These are phyloP conservation scores for Tubosaeta sp. DNA, from an alignment of 768 basidiomycete species.

Conservation along the genomic window DNA sequence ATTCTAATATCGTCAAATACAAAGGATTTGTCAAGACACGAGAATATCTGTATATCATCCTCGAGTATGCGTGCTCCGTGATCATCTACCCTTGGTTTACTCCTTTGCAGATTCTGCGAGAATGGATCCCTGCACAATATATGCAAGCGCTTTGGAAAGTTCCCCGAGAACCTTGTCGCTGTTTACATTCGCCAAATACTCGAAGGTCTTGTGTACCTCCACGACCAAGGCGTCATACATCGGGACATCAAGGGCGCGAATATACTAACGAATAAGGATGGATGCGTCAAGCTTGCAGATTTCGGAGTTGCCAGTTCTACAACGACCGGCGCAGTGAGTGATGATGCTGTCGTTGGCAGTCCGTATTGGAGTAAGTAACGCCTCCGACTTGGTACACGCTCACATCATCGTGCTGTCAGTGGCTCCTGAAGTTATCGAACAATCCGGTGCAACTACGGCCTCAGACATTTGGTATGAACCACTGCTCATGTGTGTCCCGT, in stretches of 20 bases:
- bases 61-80: conserved; percentile 59
- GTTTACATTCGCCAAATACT: conserved; percentile 97
- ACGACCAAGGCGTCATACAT: conserved; percentile 99
- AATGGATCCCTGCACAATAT: conserved; percentile 96
- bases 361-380: conserved; percentile 90
- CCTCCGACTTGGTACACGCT: not conserved
- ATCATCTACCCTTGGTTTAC: conserved; percentile 8
- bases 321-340: conserved; percentile 66
- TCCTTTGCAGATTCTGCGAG: conserved; percentile 75
- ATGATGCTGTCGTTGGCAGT: conserved; percentile 93
- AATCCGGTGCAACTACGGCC: conserved; percentile 93
- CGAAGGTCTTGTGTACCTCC: conserved; percentile 92
- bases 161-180: conserved; percentile 93
- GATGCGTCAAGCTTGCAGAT: conserved; percentile 97
- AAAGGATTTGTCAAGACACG: conserved; percentile 96
- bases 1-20: conserved; percentile 98
- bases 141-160: conserved; percentile 96
- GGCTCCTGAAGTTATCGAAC: conserved; percentile 99
- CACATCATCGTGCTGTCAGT: conserved; percentile 41
- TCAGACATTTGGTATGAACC: conserved; percentile 87
- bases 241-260: conserved; percentile 99
- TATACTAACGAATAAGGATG: conserved; percentile 98
- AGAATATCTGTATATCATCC: conserved; percentile 93
- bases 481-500: not conserved
- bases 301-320: conserved; percentile 92